Percentiles rank a stretch among this genome's conserved stretches.
phyloP scores from a whole-genome alignment of 2,329 filamentous ascomycete species.

The Xylariaceae sp. region DNA sequence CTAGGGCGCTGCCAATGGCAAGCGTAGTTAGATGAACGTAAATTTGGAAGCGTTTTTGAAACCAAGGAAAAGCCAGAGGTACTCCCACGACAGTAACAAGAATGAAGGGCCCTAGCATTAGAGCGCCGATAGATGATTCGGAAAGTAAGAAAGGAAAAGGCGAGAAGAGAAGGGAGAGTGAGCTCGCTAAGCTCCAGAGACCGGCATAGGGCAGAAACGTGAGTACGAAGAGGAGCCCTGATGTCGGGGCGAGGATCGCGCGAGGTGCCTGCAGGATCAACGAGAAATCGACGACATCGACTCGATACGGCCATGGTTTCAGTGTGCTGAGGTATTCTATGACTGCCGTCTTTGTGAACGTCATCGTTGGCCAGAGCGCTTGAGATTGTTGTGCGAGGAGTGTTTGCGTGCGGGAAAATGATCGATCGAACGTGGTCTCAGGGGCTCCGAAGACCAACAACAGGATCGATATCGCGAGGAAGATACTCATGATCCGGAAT shows the following conservation, averaged over 20 bases:
- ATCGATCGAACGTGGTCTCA: slow-evolving; percentile 56
- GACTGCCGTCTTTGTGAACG: slow-evolving; percentile 38
- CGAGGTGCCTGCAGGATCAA: slow-evolving; percentile 50
- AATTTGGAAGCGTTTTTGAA: slow-evolving; percentile 38
- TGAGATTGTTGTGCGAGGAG: slow-evolving; percentile 23
- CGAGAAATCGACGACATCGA: slow-evolving; percentile 30
- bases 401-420: slow-evolving; percentile 30
- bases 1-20: slow-evolving; percentile 42
- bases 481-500: slow-evolving; percentile 54
- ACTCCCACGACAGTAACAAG: slow-evolving; percentile 41
- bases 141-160: slow-evolving; percentile 47
- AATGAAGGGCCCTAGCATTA: slow-evolving; percentile 50
- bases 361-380: slow-evolving; percentile 25
- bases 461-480: slow-evolving; percentile 51
- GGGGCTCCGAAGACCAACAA: slow-evolving; percentile 52
- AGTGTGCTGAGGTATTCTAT: slow-evolving; percentile 45
- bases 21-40: slow-evolving; percentile 40
- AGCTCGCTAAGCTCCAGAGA: slow-evolving; percentile 51
- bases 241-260: slow-evolving; percentile 54
- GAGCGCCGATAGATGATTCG: slow-evolving; percentile 45
- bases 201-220: slow-evolving; percentile 49
- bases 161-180: slow-evolving; percentile 51
- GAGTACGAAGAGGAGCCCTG: slow-evolving; percentile 48
- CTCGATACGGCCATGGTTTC: slow-evolving; percentile 43
- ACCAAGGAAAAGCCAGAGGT: slow-evolving; percentile 38